Evolutionary conservation across 768 basidiomycete species (phyloP).

Genomic region (Plicaturopsis crispa): DNA sequence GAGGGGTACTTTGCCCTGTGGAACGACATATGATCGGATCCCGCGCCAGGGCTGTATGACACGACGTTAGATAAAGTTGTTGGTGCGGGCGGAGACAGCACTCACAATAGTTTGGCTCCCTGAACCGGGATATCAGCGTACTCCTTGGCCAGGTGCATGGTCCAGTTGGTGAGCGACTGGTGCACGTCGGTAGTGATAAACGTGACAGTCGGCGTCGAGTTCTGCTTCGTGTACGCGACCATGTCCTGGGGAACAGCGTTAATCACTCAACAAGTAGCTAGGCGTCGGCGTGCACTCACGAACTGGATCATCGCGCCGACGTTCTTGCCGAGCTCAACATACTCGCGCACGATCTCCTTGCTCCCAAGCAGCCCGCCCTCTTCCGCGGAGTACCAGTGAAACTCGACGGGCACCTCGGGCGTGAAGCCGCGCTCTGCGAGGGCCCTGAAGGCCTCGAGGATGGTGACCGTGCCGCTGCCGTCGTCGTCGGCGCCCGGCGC

Average conservation of each 20-base stretch:
- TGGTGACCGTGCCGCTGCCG: conserved; percentile 36
- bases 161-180: conserved; percentile 33
- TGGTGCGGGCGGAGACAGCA: too few species aligned
- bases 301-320: conserved; percentile 45
- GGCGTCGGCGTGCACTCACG: conserved; percentile 20
- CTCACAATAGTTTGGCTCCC: too few species aligned
- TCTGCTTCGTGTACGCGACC: conserved; percentile 34
- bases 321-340: conserved; percentile 33
- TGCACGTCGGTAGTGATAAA: conserved; percentile 33
- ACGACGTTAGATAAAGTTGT: conserved; percentile 4
- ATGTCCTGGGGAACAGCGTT: too few species aligned
- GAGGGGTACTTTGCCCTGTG: conserved; percentile 32
- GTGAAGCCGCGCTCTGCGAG: conserved; percentile 30
- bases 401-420: conserved; percentile 34
- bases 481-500: conserved; percentile 46
- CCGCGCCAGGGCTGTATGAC: conserved; percentile 10
- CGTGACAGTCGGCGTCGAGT: conserved; percentile 33
- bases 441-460: conserved; percentile 33
- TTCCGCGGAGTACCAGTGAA: conserved; percentile 41
- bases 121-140: conserved; percentile 8
- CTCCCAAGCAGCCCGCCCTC: conserved; percentile 41
- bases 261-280: not conserved
- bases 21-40: conserved; percentile 43
- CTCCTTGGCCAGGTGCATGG: conserved; percentile 22
- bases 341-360: conserved; percentile 44